Base-by-base conservation (phyloP, 169 alveolate species). In the Eimeria necatrix region DNA sequence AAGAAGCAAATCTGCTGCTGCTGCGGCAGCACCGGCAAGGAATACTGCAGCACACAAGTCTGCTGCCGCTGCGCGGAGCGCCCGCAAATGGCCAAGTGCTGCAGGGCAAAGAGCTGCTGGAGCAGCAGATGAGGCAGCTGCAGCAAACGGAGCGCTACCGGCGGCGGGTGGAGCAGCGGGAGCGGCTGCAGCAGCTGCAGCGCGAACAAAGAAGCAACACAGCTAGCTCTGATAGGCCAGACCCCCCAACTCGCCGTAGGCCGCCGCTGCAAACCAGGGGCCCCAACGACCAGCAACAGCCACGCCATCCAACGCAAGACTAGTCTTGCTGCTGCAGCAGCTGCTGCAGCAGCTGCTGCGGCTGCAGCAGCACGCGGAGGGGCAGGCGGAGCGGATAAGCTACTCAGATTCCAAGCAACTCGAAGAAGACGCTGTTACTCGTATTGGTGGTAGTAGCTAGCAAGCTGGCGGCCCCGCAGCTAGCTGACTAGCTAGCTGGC, bases 331-430 rank as follows among this genome's bases (percentile, higher is more conserved):
- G 87, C 87, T 9, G 64, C 87, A 76, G 64, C 68, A 41, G 87
- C 87, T 41, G 53, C 70, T 51, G 52, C 74, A 81, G 90, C 90
- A 52, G 90, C 74, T 6, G 90, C 85, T 74, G 41, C 7, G 20
- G 70, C 53, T 18, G 89, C 68, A 20, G 89, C 49, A 51, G 70
- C 89, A 80, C 0, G 14, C 49, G 70, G 46, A 20, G 61, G 18
- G 2, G 89, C 12, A 0, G 51, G 16, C n/a, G 49, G 14, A 68
- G 78, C 46, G n/a, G 46, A n/a, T 3, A 68, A 56, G 68, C 12
- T 18, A 56, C 12, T 14, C 22, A 18, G 22, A 56, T 56, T 56
- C 68, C 68, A 10, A 56, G 2, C 68, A 32, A 32, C 41, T 32
- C 41, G 41, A 32, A 32, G 41, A 32, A 32, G 41, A 32, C 68